phyloP scores from a whole-genome alignment of 257 asterid genomes.

The Fraxinus pennsylvanica region DNA sequence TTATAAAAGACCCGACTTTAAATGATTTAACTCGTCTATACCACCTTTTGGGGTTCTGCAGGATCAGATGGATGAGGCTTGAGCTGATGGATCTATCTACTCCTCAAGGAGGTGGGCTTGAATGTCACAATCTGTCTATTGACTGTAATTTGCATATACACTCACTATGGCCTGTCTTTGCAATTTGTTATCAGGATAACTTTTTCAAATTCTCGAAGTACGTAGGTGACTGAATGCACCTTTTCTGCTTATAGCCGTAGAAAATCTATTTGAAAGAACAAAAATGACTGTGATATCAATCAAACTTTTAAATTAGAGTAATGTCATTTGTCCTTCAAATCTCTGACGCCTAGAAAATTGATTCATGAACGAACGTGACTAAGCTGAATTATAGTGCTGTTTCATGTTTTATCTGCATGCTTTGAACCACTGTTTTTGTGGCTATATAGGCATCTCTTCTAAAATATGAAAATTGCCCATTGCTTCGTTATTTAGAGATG shows the following conservation, averaged over 20 bases:
- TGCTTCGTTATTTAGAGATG: neutral
- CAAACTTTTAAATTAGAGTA: neutral
- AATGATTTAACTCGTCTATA: conserved; percentile 7
- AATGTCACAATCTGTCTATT: conserved; percentile 45
- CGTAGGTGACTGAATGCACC: neutral
- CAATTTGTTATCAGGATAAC: conserved; percentile 24
- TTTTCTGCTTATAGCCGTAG: conserved; percentile 18
- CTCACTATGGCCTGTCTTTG: conserved; percentile 25
- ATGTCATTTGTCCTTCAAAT: neutral
- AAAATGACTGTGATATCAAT: neutral
- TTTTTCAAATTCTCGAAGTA: conserved; percentile 15
- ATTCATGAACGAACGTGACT: neutral
- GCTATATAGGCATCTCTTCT: neutral
- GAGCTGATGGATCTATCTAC: conserved; percentile 25
- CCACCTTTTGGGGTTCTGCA: conserved; percentile 29
- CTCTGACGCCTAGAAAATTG: conserved; percentile 1
- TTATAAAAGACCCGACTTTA: neutral
- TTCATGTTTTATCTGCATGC: neutral
- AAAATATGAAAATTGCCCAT: neutral
- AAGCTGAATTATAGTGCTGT: neutral
- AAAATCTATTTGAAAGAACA: neutral
- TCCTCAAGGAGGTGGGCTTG: conserved; percentile 53
- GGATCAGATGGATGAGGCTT: conserved; percentile 62
- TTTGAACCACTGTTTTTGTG: neutral
- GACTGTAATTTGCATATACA: conserved; percentile 37